phyloP scores from a whole-genome alignment of 352 stramenopile genomes.

The Phytophthora colocasiae region DNA sequence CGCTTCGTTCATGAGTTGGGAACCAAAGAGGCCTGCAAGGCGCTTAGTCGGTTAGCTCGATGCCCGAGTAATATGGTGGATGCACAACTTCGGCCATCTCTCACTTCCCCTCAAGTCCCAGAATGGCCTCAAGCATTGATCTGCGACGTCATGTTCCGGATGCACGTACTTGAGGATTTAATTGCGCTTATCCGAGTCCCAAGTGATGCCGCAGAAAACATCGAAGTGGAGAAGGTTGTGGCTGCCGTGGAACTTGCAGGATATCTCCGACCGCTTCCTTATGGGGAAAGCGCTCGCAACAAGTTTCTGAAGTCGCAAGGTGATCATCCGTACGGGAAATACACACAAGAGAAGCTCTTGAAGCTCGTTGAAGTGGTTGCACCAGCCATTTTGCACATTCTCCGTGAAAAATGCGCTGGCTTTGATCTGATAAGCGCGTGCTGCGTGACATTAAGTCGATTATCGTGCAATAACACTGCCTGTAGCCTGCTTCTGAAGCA shows the following conservation, averaged over 20 bases:
- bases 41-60: slow-evolving; percentile 56
- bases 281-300: slow-evolving; percentile 48
- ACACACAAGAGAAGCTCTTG: slow-evolving; percentile 51
- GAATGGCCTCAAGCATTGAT: slow-evolving; percentile 68
- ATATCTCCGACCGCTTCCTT: slow-evolving; percentile 70
- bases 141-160: slow-evolving; percentile 63
- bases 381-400: slow-evolving; percentile 62
- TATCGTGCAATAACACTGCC: slow-evolving; percentile 64
- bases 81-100: slow-evolving; percentile 46
- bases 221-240: slow-evolving; percentile 49
- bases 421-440: slow-evolving; percentile 53
- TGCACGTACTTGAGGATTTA: slow-evolving; percentile 79
- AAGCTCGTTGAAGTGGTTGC: slow-evolving; percentile 58
- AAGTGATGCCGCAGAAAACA: slow-evolving; percentile 54
- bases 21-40: slow-evolving; percentile 64
- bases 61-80: slow-evolving; percentile 54
- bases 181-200: slow-evolving; percentile 55
- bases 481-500: slow-evolving; percentile 56
- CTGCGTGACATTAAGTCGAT: slow-evolving; percentile 63
- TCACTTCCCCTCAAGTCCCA: slow-evolving; percentile 56
- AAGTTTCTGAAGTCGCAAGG: slow-evolving; percentile 46
- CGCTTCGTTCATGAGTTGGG: slow-evolving; percentile 57
- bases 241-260: slow-evolving; percentile 68
- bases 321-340: slow-evolving; percentile 43
- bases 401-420: slow-evolving; percentile 54